Evolutionary conservation across 2,329 filamentous ascomycete species (phyloP), one percentile per base, ranked within the genome.

Genomic region (Pseudogymnoascus destructans): DNA sequence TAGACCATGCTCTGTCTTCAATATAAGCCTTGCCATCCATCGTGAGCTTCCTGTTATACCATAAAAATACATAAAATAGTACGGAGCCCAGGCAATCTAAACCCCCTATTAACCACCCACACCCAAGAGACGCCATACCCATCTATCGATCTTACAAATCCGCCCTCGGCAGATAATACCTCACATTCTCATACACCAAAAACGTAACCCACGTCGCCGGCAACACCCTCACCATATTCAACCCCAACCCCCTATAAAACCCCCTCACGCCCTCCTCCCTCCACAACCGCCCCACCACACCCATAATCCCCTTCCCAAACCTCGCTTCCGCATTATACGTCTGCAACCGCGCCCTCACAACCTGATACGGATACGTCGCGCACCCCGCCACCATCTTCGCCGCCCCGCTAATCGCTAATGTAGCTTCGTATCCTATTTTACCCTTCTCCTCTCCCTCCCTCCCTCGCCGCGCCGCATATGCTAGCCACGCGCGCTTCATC

Each of bases 131-230:
- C 42, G 42, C 42, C 23, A 13, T 52, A 7, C 2, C 42, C 42
- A 52, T 52, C 42, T 52, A 52, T 11, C 42, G 9, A 17, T 30
- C 40, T 42, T 46, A 49, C 1, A 27, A 32, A 33, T 23, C 42
- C 63, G 63, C 66, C 49, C 66, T 66, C 21, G 80, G 75, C 33
- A 95, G 70, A 69, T 88, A 85, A 64, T 80, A 82, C 73, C 86
- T 90, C 60, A 86, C 85, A 71, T 97, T 97, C 75, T 98, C 93
- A 72, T 97, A 97, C 21, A 97, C 91, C 66, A 98, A 72, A 69
- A 98, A 97, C 1, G 92, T 97, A 58, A 96, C 89, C 81, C 93
- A 95, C 3, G 93, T 97, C 30, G 90, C 91, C 3, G 93, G 93
- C 71, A 98, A 77, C 25, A 97, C 93, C 61, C 93, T 81, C 57